A percentile compares a stretch with the other conserved stretches of the same genome.
These are phyloP conservation scores for Verticillium nonalfalfae DNA, from an alignment of 2,329 filamentous ascomycete genomes.

Conservation along the genomic window DNA sequence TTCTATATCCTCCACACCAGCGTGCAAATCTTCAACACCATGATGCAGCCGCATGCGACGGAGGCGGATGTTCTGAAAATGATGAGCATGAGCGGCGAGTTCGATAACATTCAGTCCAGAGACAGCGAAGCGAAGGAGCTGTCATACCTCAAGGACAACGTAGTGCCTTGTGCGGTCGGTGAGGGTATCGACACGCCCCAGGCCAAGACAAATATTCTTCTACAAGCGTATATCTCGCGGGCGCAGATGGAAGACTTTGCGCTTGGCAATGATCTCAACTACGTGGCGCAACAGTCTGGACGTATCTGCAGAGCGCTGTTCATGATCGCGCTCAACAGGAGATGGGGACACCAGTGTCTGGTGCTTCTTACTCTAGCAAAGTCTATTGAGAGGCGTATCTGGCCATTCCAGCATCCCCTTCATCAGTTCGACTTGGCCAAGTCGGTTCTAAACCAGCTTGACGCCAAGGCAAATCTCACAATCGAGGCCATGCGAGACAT, in stretches of 20 bases:
- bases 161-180: constrained; percentile 71
- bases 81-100: constrained; percentile 97
- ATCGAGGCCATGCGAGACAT: constrained; percentile 87
- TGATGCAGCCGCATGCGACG: constrained; percentile 81
- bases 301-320: constrained; percentile 93
- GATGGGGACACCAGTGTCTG: constrained; percentile 93
- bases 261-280: constrained; percentile 82
- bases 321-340: constrained; percentile 92
- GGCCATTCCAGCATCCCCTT: constrained; percentile 91
- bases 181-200: constrained; percentile 67
- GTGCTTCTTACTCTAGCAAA: constrained; percentile 90
- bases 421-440: constrained; percentile 90
- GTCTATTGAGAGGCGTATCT: constrained; percentile 92
- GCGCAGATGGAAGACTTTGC: constrained; percentile 90
- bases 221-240: constrained; percentile 90
- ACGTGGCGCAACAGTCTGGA: constrained; percentile 91
- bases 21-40: constrained; percentile 90
- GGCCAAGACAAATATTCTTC: constrained; percentile 89
- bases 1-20: constrained; percentile 93
- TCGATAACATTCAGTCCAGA: constrained; percentile 91
- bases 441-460: constrained; percentile 75
- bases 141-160: constrained; percentile 62
- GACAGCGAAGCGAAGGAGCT: constrained; percentile 89
- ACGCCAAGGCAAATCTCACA: constrained; percentile 69
- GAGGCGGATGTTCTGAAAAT: constrained; percentile 93